Conservation (phyloP, 441 rosid species). For the Kokia cookei region DNA sequence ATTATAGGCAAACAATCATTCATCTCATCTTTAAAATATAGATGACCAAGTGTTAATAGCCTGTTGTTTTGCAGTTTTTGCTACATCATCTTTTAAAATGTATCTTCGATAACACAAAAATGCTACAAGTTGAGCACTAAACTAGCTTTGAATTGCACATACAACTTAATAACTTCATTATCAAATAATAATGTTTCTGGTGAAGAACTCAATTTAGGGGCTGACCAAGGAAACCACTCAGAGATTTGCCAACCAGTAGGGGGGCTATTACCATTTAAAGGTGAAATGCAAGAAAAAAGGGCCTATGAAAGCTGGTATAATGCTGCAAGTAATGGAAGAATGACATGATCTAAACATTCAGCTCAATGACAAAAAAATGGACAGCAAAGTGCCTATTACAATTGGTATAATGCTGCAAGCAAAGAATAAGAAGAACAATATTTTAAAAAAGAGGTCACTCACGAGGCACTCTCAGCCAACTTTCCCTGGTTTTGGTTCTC, state of each 20-base stretch:
- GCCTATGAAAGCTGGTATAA: background rate
- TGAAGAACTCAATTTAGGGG: background rate
- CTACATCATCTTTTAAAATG: background rate
- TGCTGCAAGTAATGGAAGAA: background rate
- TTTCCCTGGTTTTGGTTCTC: slow-evolving; percentile 23
- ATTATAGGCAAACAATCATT: background rate
- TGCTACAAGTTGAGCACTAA: background rate
- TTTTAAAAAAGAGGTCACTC: slow-evolving; percentile 7
- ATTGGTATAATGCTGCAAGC: background rate
- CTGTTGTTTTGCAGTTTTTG: background rate
- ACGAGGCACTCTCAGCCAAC: slow-evolving; percentile 17
- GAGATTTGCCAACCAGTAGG: background rate
- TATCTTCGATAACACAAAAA: background rate
- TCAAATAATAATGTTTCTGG: background rate
- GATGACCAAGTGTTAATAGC: background rate
- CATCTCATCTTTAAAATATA: background rate
- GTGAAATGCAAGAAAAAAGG: background rate
- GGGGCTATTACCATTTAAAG: background rate
- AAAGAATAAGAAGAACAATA: slow-evolving; percentile 1
- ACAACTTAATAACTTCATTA: background rate
- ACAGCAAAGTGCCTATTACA: background rate
- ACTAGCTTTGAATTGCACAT: background rate
- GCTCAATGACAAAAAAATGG: background rate
- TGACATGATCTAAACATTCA: background rate
- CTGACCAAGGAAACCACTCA: background rate